Evolutionary conservation across 306 rosid genomes (phyloP).

Genomic region (Senna tora): DNA sequence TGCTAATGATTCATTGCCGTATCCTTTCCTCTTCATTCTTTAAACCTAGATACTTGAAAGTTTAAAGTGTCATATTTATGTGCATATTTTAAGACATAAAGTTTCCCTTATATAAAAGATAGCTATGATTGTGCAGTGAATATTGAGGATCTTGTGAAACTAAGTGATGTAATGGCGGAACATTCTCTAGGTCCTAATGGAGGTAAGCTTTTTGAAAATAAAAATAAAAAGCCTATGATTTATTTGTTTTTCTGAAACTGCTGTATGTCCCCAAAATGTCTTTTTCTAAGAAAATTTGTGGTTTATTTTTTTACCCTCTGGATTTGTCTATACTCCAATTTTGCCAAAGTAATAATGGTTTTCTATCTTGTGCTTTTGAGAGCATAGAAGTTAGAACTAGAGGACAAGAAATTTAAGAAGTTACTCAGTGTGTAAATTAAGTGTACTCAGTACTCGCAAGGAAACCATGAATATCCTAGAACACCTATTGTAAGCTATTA

Average conservation of each 20-base stretch:
- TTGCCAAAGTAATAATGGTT: background rate
- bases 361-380: slow-evolving; percentile 19
- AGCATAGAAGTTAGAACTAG: too few species aligned
- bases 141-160: slow-evolving; percentile 79
- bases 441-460: slow-evolving; percentile 13
- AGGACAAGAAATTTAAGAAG: background rate
- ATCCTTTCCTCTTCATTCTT: slow-evolving; percentile 49
- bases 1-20: slow-evolving; percentile 92
- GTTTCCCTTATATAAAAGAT: slow-evolving; percentile 45
- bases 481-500: slow-evolving; percentile 9
- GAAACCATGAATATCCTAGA: background rate
- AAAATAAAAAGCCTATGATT: background rate
- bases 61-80: slow-evolving; percentile 9
- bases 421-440: background rate
- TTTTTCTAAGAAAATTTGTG: background rate
- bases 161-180: slow-evolving; percentile 81
- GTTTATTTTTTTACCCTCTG: background rate
- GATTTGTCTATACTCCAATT: background rate
- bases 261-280: background rate
- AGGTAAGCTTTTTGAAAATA: slow-evolving; percentile 48
- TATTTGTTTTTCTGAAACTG: background rate
- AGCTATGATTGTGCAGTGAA: slow-evolving; percentile 88
- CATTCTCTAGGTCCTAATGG: slow-evolving; percentile 96
- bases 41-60: background rate
- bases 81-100: slow-evolving; percentile 24